Base-by-base conservation (phyloP, 2,329 filamentous ascomycete genomes). In the Didymella segeticola region DNA sequence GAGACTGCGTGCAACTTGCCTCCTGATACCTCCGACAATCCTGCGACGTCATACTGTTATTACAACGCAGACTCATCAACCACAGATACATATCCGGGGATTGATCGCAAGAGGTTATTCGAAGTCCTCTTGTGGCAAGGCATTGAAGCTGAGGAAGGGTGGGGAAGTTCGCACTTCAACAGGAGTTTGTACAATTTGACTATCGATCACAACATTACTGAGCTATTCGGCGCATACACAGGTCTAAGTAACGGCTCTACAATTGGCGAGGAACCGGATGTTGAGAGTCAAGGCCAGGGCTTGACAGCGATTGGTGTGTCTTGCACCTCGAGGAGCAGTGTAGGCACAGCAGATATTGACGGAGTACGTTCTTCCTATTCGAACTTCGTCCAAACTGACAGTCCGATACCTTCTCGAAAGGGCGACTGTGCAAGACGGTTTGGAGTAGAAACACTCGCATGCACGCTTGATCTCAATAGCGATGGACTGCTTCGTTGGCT, bases 251-350 rank as follows among this genome's bases (percentile, higher is more conserved):
- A 42, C 25, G 25, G 25, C 25, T 5, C 25, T 10, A 26, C 5
- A 5, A 10, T 10, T 10, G 25, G 10, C 10, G 25, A 26, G 10
- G 25, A 26, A 5, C 25, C 25, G 6, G 25, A 26, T 26, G 14
- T 30, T 29, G 15, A 36, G 31, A 8, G 20, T 47, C 29, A 20
- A 19, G 33, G n/a, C 11, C 27, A 20, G 10, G 20, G 14, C 14
- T 36, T 51, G 52, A 50, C 41, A n/a, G 53, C 53, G 2, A 56
- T 48, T 5, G 53, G 53, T 7, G 46, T 55, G 8, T 34, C 43
- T 22, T 55, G 52, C 33, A 46, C 33, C 11, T 43, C 52, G 4
- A 42, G 42, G 17, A 56, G 53, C 38, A 56, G 47, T 38, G 53
- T 56, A 4, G 53, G 53, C 9, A 36, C 31, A 3, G 53, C 47